Conservation (phyloP, 441 rosid species). For the Brassica balearica region DNA sequence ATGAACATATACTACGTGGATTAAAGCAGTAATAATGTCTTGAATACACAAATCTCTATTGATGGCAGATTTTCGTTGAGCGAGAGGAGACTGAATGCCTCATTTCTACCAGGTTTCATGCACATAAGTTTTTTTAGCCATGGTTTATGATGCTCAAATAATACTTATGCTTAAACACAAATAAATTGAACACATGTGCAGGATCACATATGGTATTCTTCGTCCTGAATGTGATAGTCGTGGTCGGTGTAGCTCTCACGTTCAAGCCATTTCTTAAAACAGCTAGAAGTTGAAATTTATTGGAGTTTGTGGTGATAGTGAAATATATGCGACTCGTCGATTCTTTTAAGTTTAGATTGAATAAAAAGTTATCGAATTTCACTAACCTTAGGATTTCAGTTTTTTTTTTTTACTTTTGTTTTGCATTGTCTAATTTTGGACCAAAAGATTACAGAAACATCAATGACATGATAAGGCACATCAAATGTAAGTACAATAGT, state of each 20-base stretch:
- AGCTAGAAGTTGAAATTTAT: constrained; percentile 21
- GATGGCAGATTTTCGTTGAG: constrained; percentile 72
- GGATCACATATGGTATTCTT: constrained; percentile 74
- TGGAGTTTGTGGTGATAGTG: constrained; percentile 4
- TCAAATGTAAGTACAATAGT: neutral
- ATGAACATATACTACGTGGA: neutral
- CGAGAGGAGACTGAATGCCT: constrained; percentile 53
- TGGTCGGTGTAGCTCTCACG: constrained; percentile 64
- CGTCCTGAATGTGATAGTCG: constrained; percentile 57
- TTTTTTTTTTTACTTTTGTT: neutral
- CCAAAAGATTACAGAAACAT: constrained; percentile 14
- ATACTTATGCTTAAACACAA: neutral
- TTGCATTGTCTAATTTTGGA: neutral
- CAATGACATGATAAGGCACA: constrained; percentile 9
- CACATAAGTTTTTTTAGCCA: neutral
- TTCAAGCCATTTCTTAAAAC: constrained; percentile 64
- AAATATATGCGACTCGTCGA: constrained; percentile 13
- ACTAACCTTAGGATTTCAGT: constrained; percentile 34
- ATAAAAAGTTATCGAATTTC: constrained; percentile 26
- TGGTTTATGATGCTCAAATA: neutral
- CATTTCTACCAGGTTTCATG: constrained; percentile 57
- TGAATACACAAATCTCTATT: constrained; percentile 21
- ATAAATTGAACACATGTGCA: constrained; percentile 40
- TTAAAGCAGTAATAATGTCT: constrained; percentile 5
- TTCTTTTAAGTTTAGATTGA: constrained; percentile 25